A percentile compares a stretch with the other conserved stretches of the same genome.
Evolutionary conservation across 345 rosid species (phyloP).

Genomic region (Eucalyptus pauciflora): DNA sequence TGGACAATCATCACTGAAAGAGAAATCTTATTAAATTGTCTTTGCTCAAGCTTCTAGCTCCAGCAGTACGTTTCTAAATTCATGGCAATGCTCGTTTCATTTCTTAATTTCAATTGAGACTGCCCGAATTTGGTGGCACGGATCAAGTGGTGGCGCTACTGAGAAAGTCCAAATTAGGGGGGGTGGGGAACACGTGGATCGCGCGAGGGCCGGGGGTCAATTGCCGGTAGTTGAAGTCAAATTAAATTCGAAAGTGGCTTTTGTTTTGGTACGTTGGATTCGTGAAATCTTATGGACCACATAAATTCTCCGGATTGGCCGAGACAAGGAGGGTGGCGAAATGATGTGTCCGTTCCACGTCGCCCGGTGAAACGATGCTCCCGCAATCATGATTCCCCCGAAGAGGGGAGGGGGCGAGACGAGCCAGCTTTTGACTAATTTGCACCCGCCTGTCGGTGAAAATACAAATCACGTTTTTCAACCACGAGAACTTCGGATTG

Average conservation of each 20-base stretch:
- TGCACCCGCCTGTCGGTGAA: not conserved
- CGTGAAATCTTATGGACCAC: not conserved
- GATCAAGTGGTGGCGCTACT: not conserved
- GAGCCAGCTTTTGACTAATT: not conserved
- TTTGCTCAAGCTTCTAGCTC: not conserved
- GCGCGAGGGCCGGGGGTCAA: not conserved
- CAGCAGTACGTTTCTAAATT: not conserved
- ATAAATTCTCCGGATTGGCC: not conserved
- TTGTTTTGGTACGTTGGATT: not conserved
- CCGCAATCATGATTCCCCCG: not conserved
- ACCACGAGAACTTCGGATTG: not conserved
- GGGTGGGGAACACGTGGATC: not conserved
- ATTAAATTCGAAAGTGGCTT: not conserved
- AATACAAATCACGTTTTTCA: not conserved
- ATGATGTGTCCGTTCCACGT: not conserved
- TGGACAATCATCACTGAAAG: not conserved
- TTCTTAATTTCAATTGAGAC: not conserved
- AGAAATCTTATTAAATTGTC: not conserved
- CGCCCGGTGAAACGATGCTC: not conserved
- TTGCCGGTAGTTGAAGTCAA: not conserved
- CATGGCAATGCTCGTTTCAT: not conserved
- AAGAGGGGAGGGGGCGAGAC: not conserved
- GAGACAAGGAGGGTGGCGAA: not conserved
- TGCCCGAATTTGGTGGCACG: not conserved
- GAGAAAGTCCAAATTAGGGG: not conserved